Base-by-base conservation (phyloP, 2,329 filamentous ascomycete species). In the Camillea tinctor region DNA sequence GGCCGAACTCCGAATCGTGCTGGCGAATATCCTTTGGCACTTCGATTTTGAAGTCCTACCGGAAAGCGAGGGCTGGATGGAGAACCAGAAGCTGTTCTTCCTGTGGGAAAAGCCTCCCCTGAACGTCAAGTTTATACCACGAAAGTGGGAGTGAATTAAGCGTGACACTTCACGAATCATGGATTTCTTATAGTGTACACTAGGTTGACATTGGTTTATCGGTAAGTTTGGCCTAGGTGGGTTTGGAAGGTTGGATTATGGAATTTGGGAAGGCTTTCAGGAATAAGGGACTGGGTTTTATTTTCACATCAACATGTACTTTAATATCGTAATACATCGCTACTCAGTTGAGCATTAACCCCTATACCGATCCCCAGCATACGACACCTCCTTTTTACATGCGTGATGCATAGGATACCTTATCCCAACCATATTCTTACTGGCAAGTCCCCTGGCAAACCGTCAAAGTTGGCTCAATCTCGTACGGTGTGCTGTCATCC, bases 401-500 rank as follows among this genome's bases (percentile, higher is more conserved):
- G n/a, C n/a, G n/a, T n/a, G n/a, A n/a, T n/a, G n/a, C n/a, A n/a
- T n/a, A n/a, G n/a, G n/a, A n/a, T n/a, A n/a, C n/a, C n/a, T n/a
- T n/a, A n/a, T n/a, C 3, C 36, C 13, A 17, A 11, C 36, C 36
- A 44, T 15, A n/a, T 6, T 44, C 36, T n/a, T n/a, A 44, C n/a
- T n/a, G n/a, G 13, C 36, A 44, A 44, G 36, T 44, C 17, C 36
- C 36, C 11, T 44, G 36, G 6, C 36, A 44, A 44, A 15, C 13
- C 17, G 36, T 44, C 17, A 44, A 4, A 44, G 5, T 44, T 6
- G 36, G 36, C 11, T 44, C 13, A 4, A 44, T 44, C 36, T n/a
- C 7, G 11, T 44, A 44, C n/a, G 65, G 73, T 68, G 55, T 66
- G 66, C 26, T 60, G 58, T 21, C 61, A 50, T 36, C 17, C 40